Base-by-base conservation (phyloP, 306 rosid species). In the Morella rubra region DNA sequence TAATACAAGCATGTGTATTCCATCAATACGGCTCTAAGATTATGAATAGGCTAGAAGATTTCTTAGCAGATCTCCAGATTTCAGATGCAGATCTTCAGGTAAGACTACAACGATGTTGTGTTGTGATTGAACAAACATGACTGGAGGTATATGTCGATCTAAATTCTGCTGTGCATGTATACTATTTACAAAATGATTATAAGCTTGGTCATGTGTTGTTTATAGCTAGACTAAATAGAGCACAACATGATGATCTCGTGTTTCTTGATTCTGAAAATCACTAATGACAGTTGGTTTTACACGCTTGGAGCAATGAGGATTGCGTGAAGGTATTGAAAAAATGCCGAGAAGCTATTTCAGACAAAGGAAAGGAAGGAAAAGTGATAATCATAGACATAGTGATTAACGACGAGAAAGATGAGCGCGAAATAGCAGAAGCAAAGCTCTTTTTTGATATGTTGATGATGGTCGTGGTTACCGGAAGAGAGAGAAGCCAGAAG, bases 301-400 rank as follows among this genome's bases (percentile, higher is more conserved):
- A 84, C 51, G 82, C 62, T 45, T 79, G 81, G 81, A 75, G 77
- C 22, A 88, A 87, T 41, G 90, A 87, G n/a, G 61, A 73, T 1
- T 79, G 90, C 19, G 4, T 86, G 22, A 77, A 82, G 70, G 70
- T 87, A 68, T 71, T 87, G 82, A 87, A 79, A 82, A 90, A 82
- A n/a, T 82, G 94, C 78, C 71, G 81, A 69, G 87, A 82, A 71
- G 85, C 90, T 16, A 77, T 87, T 77, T 64, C 87, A 13, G 58
- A 69, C 24, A 75, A 73, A 55, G 83, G 83, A 40, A 74, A 86
- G 16, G 71, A 47, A 12, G 89, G 90, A 15, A 90, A 84, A 59
- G 89, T 86, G 42, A 81, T 90, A 5, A 83, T 87, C 73, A 82
- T 90, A 20, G 95, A 90, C 58, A 77, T 83, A 44, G 85, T 84